Base-by-base conservation (phyloP, 2,329 filamentous ascomycete species). In the Cordyceps farinosa region DNA sequence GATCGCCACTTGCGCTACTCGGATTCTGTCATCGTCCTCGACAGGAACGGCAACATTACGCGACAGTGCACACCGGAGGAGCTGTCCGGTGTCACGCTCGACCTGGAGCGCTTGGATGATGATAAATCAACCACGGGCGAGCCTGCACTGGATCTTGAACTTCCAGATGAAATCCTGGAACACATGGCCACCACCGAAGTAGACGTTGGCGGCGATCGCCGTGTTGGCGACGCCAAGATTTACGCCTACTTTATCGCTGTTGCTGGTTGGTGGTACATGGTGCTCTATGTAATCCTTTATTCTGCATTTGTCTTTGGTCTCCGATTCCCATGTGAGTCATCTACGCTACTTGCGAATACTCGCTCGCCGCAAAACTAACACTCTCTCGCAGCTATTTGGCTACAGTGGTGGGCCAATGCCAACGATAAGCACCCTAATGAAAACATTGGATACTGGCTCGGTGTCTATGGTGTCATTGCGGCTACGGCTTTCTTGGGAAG, bases 321-420 rank as follows among this genome's bases (percentile, higher is more conserved):
- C 40, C 66, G 59, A 30, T 70, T 70, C 27, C 68, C 68, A 22
- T 66, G 67, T 69, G 57, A 40, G 67, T 45, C 45, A 8, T 48
- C 48, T 1, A 38, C 34, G 22, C 34, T 47, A 27, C 56, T 0
- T 29, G 34, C 32, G 5, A 40, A 44, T 22, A 38, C 22, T 32
- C n/a, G 53, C 34, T 56, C 58, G 2, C 22, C 45, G 13, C 22
- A 10, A 50, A 17, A 40, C 52, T 57, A n/a, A 64, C 48, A 27
- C 52, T 44, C 52, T 44, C 17, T 15, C 7, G 22, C 15, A 70
- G 69, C 67, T 10, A 59, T 71, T 13, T 71, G 69, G 69, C 52
- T 71, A 15, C 68, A 71, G 59, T 69, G 69, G 68, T 71, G 69
- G 69, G 66, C 68, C 9, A 67, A 70, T 22, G 59, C 66, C 15